A percentile compares a stretch with the other conserved stretches of the same genome.
Conservation (phyloP, 306 rosid genomes). For the Acacia acuminata region DNA sequence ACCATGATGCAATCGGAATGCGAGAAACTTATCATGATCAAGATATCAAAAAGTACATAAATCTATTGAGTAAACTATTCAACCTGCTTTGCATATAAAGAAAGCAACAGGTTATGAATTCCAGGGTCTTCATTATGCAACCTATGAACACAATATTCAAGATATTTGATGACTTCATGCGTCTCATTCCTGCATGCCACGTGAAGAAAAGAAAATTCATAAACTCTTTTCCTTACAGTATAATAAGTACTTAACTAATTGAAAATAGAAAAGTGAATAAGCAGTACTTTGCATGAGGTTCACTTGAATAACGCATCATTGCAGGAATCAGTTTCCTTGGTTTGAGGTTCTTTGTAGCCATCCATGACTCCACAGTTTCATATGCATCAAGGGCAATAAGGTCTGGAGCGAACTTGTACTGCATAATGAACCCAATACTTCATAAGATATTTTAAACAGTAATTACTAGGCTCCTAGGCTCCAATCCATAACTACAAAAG, state of each 20-base stretch:
- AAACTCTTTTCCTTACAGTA: constrained; percentile 23
- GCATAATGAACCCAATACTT: constrained; percentile 33
- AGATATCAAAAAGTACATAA: constrained; percentile 22
- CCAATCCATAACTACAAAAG: constrained; percentile 14
- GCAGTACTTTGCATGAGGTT: constrained; percentile 95
- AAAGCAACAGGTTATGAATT: constrained; percentile 91
- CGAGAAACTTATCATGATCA: constrained; percentile 5
- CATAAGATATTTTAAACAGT: constrained; percentile 1
- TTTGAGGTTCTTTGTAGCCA: constrained; percentile 82
- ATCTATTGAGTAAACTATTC: constrained; percentile 33
- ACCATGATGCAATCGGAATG: constrained; percentile 21
- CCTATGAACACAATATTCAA: constrained; percentile 89
- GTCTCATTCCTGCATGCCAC: constrained; percentile 87
- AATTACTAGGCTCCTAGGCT: constrained; percentile 14
- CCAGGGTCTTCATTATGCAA: constrained; percentile 98
- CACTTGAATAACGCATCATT: constrained; percentile 99
- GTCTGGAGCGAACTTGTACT: constrained; percentile 98
- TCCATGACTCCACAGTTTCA: constrained; percentile 98
- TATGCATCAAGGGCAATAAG: constrained; percentile 96
- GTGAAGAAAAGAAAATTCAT: constrained; percentile 23
- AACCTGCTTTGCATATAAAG: constrained; percentile 96
- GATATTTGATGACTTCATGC: constrained; percentile 95
- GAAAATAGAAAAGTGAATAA: constrained; percentile 31
- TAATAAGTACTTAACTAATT: constrained; percentile 22
- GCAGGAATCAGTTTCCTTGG: constrained; percentile 99